These are phyloP conservation scores for Salix viminalis DNA, from an alignment of 345 rosid species.

Conservation along the genomic window DNA sequence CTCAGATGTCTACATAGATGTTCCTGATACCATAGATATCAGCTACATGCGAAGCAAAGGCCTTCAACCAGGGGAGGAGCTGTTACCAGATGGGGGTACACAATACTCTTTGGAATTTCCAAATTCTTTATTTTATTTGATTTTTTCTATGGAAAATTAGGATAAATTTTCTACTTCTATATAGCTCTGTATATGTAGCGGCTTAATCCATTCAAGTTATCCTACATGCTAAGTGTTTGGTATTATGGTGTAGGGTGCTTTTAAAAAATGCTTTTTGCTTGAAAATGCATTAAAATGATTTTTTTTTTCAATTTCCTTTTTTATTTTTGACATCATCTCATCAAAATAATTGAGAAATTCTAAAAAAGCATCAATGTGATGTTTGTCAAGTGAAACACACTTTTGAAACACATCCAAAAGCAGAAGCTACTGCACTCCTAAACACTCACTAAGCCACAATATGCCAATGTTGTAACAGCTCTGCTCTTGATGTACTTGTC, in stretches of 20 bases:
- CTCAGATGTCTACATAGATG: slow-evolving; percentile 91
- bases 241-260: no score
- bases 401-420: no score
- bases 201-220: not conserved
- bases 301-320: no score
- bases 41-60: slow-evolving; percentile 96
- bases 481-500: not conserved
- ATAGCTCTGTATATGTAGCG: no score
- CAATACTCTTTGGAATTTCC: slow-evolving; percentile 3
- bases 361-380: no score
- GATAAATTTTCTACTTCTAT: not conserved
- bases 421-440: no score
- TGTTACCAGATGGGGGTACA: slow-evolving; percentile 77
- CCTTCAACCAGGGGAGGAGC: slow-evolving; percentile 85
- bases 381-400: no score
- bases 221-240: not conserved
- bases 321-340: no score
- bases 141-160: not conserved
- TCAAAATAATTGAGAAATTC: no score
- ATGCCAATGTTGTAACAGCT: no score
- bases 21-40: slow-evolving; percentile 88
- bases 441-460: no score
- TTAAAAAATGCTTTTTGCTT: not conserved
- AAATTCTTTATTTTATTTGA: not conserved
- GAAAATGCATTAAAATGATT: not conserved